These are phyloP conservation scores for Porphyrellus cyaneotinctus DNA, from an alignment of 768 basidiomycete genomes.

Conservation along the genomic window DNA sequence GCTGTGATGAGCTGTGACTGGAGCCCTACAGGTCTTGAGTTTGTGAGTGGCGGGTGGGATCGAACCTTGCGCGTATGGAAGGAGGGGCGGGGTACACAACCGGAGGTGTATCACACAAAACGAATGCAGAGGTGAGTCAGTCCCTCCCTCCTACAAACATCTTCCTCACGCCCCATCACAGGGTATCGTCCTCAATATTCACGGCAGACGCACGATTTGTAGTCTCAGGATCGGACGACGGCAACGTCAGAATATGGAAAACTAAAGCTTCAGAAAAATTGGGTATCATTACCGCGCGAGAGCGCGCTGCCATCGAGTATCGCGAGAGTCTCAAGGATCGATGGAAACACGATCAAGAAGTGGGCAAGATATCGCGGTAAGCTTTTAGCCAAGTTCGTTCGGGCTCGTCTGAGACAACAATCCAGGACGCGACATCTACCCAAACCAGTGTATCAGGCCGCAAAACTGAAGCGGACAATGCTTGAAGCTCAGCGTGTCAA, in stretches of 20 bases:
- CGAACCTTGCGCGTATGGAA: slow-evolving; percentile 92
- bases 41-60: slow-evolving; percentile 97
- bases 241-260: slow-evolving; percentile 95
- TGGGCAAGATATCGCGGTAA: slow-evolving; percentile 77
- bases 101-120: slow-evolving; percentile 96
- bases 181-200: slow-evolving; percentile 85
- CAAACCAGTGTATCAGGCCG: slow-evolving; percentile 84
- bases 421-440: slow-evolving; percentile 77
- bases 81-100: slow-evolving; percentile 71
- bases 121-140: slow-evolving; percentile 91
- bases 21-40: slow-evolving; percentile 93
- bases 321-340: slow-evolving; percentile 80
- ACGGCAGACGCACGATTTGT: slow-evolving; percentile 91
- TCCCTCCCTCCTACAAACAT: background rate
- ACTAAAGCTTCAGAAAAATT: slow-evolving; percentile 88
- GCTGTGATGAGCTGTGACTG: slow-evolving; percentile 97
- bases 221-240: slow-evolving; percentile 88
- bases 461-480: slow-evolving; percentile 90
- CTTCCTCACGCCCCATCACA: slow-evolving; percentile 24
- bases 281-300: slow-evolving; percentile 85
- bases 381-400: slow-evolving; percentile 23
- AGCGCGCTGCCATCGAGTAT: slow-evolving; percentile 91
- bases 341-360: slow-evolving; percentile 82
- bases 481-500: slow-evolving; percentile 84
- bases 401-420: slow-evolving; percentile 1